A percentile compares a stretch with the other conserved stretches of the same genome.
Evolutionary conservation across 108 stramenopile genomes (phyloP).

Genomic region (Mediolabrus comicus): DNA sequence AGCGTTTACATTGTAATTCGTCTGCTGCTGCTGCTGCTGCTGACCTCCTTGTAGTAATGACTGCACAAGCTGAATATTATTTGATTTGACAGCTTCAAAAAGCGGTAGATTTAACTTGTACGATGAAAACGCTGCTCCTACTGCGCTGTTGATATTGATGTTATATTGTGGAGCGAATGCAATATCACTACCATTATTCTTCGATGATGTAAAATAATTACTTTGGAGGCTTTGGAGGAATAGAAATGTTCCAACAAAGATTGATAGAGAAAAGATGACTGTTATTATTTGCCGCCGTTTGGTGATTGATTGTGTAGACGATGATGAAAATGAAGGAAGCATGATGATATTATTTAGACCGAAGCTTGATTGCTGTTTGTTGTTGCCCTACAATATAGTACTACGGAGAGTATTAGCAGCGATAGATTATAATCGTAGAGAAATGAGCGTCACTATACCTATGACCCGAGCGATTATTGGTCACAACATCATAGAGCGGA

Average conservation of each 20-base stretch:
- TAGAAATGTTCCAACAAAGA: background rate
- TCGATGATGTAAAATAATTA: background rate
- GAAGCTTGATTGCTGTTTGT: no score
- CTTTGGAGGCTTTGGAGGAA: no score
- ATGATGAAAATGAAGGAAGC: background rate
- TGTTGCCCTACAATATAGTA: no score
- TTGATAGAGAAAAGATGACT: background rate
- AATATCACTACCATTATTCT: background rate
- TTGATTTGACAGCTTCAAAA: conserved; percentile 40
- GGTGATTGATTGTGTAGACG: background rate
- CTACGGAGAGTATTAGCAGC: no score
- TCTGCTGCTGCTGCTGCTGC: background rate
- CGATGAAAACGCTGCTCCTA: background rate
- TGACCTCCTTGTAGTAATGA: conserved; percentile 2
- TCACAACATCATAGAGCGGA: no score
- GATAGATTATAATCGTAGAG: no score
- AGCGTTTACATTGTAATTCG: conserved; percentile 36
- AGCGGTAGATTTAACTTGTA: conserved; percentile 27
- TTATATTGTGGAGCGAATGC: background rate
- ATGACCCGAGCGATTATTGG: no score
- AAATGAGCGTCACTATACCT: no score
- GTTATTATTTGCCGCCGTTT: background rate
- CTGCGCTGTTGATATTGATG: background rate
- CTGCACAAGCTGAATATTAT: conserved; percentile 25
- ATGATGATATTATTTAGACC: background rate